These are phyloP conservation scores for Magnaporthiopsis rhizophila DNA, from an alignment of 2,329 filamentous ascomycete species.

Conservation along the genomic window DNA sequence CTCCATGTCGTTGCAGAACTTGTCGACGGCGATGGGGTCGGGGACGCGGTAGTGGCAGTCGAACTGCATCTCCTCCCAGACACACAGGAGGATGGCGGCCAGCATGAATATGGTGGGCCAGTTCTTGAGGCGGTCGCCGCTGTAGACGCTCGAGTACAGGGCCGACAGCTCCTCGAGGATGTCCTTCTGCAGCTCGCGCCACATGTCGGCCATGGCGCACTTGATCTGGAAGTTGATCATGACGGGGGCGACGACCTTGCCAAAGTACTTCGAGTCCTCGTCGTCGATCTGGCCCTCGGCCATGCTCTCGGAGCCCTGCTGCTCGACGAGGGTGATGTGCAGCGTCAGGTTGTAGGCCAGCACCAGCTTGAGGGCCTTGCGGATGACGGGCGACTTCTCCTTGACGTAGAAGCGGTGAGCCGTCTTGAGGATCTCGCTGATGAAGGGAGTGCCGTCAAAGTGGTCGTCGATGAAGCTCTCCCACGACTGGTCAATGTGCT, in stretches of 20 bases:
- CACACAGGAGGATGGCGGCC: conserved; percentile 81
- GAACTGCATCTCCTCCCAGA: conserved; percentile 99
- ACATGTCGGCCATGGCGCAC: conserved; percentile 94
- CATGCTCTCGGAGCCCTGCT: conserved; percentile 69
- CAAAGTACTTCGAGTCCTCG: conserved; percentile 76
- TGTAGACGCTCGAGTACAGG: conserved; percentile 96
- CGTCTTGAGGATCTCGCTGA: conserved; percentile 94
- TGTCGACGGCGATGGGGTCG: conserved; percentile 74
- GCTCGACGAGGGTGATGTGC: conserved; percentile 91
- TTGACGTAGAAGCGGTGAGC: conserved; percentile 88
- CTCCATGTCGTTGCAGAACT: conserved; percentile 97
- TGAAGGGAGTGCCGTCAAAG: conserved; percentile 89
- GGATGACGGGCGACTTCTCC: conserved; percentile 80
- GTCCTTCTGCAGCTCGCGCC: conserved; percentile 94
- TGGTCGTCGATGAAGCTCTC: conserved; percentile 93
- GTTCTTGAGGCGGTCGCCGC: conserved; percentile 93
- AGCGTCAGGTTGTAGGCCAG: conserved; percentile 92
- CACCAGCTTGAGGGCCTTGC: conserved; percentile 90
- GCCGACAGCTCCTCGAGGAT: conserved; percentile 87
- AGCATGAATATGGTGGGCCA: conserved; percentile 99
- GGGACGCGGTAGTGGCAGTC: conserved; percentile 94
- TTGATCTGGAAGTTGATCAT: conserved; percentile 99
- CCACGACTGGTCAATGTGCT: conserved; percentile 86
- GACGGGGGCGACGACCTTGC: conserved; percentile 86
- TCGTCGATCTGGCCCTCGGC: conserved; percentile 80